These are phyloP conservation scores for Cucurbita argyrosperma DNA, from an alignment of 306 rosid species.

Conservation along the genomic window DNA sequence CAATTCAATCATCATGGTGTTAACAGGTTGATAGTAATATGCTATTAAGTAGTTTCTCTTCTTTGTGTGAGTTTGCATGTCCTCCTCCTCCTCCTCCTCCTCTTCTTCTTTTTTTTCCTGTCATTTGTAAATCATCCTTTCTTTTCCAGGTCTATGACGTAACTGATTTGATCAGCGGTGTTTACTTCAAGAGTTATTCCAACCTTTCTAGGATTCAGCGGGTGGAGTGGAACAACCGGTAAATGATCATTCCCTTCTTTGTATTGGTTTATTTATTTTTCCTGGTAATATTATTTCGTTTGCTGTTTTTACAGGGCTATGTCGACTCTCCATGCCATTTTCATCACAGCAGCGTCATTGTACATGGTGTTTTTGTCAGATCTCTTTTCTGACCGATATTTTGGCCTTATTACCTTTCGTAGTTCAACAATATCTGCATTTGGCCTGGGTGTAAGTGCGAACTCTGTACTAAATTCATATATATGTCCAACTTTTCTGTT, in stretches of 20 bases:
- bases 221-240: conserved; percentile 89
- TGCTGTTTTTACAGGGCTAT: conserved; percentile 47
- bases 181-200: conserved; percentile 75
- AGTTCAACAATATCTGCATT: conserved; percentile 52
- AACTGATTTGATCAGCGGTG: conserved; percentile 45
- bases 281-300: conserved; percentile 4
- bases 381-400: conserved; percentile 45
- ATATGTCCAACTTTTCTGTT: background rate
- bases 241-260: conserved; percentile 10
- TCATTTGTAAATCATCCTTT: background rate
- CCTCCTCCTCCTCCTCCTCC: no score
- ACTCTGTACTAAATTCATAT: background rate
- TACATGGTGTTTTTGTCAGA: conserved; percentile 70
- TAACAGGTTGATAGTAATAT: background rate
- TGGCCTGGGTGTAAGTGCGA: conserved; percentile 56
- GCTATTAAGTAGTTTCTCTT: background rate
- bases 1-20: background rate
- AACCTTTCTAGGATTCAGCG: conserved; percentile 60
- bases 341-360: conserved; percentile 59
- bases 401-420: conserved; percentile 34
- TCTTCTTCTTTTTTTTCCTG: background rate
- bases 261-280: background rate
- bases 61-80: background rate
- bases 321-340: conserved; percentile 79
- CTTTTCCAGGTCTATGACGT: conserved; percentile 51